These are phyloP conservation scores for Lactifluus hygrophoroides DNA, from an alignment of 768 basidiomycete genomes.

Conservation along the genomic window DNA sequence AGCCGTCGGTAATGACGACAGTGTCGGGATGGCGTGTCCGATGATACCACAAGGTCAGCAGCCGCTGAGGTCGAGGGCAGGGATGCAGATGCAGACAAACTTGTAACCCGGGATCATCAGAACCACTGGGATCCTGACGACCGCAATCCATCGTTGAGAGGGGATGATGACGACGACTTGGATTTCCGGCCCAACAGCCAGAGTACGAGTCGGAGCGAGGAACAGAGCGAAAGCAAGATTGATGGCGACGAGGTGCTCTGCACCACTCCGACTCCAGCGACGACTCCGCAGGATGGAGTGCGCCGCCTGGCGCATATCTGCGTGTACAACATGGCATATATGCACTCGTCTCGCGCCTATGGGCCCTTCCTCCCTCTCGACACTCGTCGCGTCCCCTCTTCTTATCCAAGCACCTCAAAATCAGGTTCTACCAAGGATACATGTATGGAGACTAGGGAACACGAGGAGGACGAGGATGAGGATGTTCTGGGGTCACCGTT, in stretches of 20 bases:
- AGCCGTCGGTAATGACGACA: background rate
- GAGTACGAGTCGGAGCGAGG: background rate
- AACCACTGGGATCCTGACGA: background rate
- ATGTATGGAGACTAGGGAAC: background rate
- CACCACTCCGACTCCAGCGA: background rate
- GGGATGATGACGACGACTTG: background rate
- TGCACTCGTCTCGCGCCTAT: slow-evolving; percentile 27
- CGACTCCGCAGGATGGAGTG: slow-evolving; percentile 15
- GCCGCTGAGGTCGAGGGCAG: background rate
- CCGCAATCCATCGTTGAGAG: background rate
- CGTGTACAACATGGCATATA: slow-evolving; percentile 32
- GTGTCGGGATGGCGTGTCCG: background rate
- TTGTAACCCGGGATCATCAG: background rate
- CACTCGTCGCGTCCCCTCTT: background rate
- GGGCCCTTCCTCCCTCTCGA: slow-evolving; percentile 31
- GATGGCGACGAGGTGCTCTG: slow-evolving; percentile 1
- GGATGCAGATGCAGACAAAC: background rate
- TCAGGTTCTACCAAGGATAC: background rate
- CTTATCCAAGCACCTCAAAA: background rate
- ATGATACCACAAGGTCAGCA: background rate
- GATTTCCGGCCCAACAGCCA: background rate
- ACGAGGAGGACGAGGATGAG: background rate
- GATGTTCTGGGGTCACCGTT: background rate
- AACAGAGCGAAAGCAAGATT: background rate
- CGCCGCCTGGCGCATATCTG: slow-evolving; percentile 29